phyloP scores from a whole-genome alignment of 257 asterid species.

The Penstemon barbatus region DNA sequence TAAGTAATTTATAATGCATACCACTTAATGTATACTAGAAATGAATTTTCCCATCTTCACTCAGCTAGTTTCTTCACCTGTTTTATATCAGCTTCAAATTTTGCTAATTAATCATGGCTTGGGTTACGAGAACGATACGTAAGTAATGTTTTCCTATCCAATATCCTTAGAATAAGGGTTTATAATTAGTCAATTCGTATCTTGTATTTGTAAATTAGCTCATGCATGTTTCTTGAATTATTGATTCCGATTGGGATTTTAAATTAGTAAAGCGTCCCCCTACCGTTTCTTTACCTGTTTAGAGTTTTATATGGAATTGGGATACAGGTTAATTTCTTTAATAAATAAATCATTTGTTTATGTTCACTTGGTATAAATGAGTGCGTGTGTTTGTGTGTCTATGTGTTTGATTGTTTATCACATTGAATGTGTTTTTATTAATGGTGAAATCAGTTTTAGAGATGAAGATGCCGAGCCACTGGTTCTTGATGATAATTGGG shows the following conservation, averaged over 20 bases:
- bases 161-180: slow-evolving; percentile 20
- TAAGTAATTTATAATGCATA: slow-evolving; percentile 60
- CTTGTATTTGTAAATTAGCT: background rate
- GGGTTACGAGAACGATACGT: slow-evolving; percentile 56
- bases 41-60: background rate
- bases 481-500: slow-evolving; percentile 58
- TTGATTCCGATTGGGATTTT: slow-evolving; percentile 24
- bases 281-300: background rate
- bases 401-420: slow-evolving; percentile 25
- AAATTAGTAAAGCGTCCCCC: no score
- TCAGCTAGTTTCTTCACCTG: slow-evolving; percentile 9
- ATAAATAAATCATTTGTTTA: background rate
- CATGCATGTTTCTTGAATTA: background rate
- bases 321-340: slow-evolving; percentile 9
- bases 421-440: slow-evolving; percentile 12
- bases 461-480: slow-evolving; percentile 96
- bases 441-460: slow-evolving; percentile 49
- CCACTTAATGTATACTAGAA: slow-evolving; percentile 43
- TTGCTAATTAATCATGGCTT: slow-evolving; percentile 30
- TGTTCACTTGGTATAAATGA: background rate
- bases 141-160: slow-evolving; percentile 13
- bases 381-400: slow-evolving; percentile 2
- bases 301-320: background rate
- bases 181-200: slow-evolving; percentile 11
- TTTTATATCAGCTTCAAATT: no score